Evolutionary conservation across 169 alveolate species (phyloP), one percentile per base, ranked within the genome.

Genomic region (Fabrea salina): DNA sequence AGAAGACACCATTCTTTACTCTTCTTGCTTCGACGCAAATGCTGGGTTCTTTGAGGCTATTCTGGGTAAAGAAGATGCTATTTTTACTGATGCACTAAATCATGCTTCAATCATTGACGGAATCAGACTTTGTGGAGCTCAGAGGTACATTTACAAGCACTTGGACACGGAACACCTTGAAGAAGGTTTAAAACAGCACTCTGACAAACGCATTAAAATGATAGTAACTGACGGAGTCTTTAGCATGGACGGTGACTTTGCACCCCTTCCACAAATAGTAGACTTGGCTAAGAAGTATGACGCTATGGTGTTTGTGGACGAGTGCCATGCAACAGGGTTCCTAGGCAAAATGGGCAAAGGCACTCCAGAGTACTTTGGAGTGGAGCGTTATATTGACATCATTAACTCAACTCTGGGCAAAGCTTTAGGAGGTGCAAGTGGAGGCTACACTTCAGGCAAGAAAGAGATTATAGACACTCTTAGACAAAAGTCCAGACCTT

Each of bases 171-270:
- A 19, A 0, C 83, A 85, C n/a, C 71, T 88, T 19, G 89, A 82
- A 56, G 58, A 80, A 37, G 8, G 61, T 16, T 43, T 88, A 5
- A 39, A 66, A 32, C 68, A 85, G 7, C 33, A 86, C 30, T 70
- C 54, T 27, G 57, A n/a, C 13, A 53, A 66, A 16, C 16, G 88
- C 11, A 37, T 79, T 50, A 70, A 71, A 64, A 35, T 88, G 61
- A 79, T 88, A 13, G 91, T 82, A 8, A 84, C 91, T 25, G 94
- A 88, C 49, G 91, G 91, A 22, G 90, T 88, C 56, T 88, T 84
- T 84, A 82, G 90, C 2, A 88, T 88, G 94, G 90, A 82, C 72
- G 94, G 94, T 32, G 91, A 88, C 40, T 83, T 88, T 16, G 94
- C 94, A 1, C 86, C 86, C n/a, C 86, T 88, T 16, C 82, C 75